Base-by-base conservation (phyloP, 2,329 filamentous ascomycete genomes). In the Gnomoniopsis sp. region DNA sequence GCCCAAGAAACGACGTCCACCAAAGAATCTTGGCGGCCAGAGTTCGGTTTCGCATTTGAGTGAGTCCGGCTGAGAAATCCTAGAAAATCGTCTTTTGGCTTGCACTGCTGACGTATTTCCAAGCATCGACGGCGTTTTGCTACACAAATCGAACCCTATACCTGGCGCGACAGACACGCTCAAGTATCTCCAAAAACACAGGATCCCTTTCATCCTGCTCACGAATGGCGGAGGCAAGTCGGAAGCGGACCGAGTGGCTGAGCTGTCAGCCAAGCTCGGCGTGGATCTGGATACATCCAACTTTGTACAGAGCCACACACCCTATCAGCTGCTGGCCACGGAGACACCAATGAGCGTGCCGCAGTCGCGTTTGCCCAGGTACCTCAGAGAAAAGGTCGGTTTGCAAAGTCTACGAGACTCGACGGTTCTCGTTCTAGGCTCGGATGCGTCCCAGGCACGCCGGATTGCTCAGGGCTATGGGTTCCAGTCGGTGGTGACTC, bases 191-290 rank as follows among this genome's bases (percentile, higher is more conserved):
- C 86, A 92, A 65, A 75, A 81, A 49, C 82, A 92, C 68, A 80
- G 84, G 49, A 91, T 97, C 49, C 93, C 93, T 14, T 98, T 96
- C 75, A 93, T 99, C 67, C 85, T 99, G 36, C 81, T 99, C 63
- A 99, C 95, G 60, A 99, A 99, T 74, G 95, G 95, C 66, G 95
- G 95, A 46, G 95, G 95, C 59, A 91, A 89, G 69, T 85, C 87
- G 63, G 93, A 98, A 74, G 78, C 77, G 2, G 87, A 89, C 59
- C 84, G 91, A 19, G 88, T 91, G 33, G 77, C 77, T 8, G 88
- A 93, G 61, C 79, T 96, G 55, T 87, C 83, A 65, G 71, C 81
- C 47, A 86, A 85, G 65, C 81, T 96, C 7, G 78, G 82, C 26
- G 77, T 92, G 1, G 74, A 79, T 17, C 77, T 95, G 47, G 81